phyloP scores from a whole-genome alignment of 768 basidiomycete species.

The Chalciporus piperatus region DNA sequence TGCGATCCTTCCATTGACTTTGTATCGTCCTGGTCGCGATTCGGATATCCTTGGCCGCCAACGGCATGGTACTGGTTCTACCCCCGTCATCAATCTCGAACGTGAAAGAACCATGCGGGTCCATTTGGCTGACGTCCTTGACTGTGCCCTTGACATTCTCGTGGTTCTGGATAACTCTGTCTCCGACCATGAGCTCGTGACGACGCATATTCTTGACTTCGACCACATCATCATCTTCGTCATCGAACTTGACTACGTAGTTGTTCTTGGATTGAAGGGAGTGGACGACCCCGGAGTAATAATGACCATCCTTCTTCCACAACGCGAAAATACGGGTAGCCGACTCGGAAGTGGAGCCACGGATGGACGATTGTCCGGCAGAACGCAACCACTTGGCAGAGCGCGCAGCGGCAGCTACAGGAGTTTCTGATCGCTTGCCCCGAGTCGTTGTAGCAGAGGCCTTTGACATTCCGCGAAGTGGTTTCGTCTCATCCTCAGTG shows the following conservation, averaged over 20 bases:
- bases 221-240: conserved; percentile 47
- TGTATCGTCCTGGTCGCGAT: conserved; percentile 51
- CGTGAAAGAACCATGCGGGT: conserved; percentile 29
- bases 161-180: conserved; percentile 47
- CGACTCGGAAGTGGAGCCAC: conserved; percentile 10
- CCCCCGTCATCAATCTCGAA: conserved; percentile 41
- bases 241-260: conserved; percentile 67
- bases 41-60: conserved; percentile 40
- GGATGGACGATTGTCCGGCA: conserved; percentile 30
- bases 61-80: conserved; percentile 21
- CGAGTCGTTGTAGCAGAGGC: conserved; percentile 24
- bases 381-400: conserved; percentile 42
- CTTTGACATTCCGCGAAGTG: conserved; percentile 23
- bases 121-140: conserved; percentile 30
- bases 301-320: conserved; percentile 60
- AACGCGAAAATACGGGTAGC: conserved; percentile 68
- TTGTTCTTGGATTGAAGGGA: conserved; percentile 27
- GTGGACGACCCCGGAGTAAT: conserved; percentile 58
- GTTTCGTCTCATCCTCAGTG: conserved; percentile 24
- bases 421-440: conserved; percentile 24
- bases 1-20: conserved; percentile 54
- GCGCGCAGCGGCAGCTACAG: conserved; percentile 29
- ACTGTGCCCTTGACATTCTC: conserved; percentile 30
- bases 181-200: conserved; percentile 50
- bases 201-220: conserved; percentile 52